Evolutionary conservation across 495 filamentous ascomycete species (phyloP).

Genomic region (Pyronema domesticum): DNA sequence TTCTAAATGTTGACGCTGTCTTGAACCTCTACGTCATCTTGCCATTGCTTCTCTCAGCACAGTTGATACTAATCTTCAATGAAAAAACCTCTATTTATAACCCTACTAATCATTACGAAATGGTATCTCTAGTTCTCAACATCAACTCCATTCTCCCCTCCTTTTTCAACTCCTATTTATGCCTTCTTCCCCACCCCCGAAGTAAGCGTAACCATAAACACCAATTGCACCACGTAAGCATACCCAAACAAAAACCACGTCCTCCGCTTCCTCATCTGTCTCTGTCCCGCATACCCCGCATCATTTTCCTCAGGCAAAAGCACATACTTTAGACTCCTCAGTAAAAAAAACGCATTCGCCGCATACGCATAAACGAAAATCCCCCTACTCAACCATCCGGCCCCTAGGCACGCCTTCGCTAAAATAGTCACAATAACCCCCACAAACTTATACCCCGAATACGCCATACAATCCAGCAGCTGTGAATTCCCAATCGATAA

Average conservation of each 20-base stretch:
- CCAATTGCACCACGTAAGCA: constrained; percentile 81
- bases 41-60: too few relatives aligned
- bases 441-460: constrained; percentile 97
- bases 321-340: constrained; percentile 89
- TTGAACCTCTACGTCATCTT: too few relatives aligned
- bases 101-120: too few relatives aligned
- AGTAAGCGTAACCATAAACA: constrained; percentile 86
- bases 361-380: constrained; percentile 84
- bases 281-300: constrained; percentile 40
- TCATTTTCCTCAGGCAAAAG: constrained; percentile 62
- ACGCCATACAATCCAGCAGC: constrained; percentile 80
- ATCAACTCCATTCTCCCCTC: too few relatives aligned
- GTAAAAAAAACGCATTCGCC: constrained; percentile 88
- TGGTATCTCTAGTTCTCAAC: too few relatives aligned
- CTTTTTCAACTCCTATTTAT: too few relatives aligned
- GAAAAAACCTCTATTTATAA: too few relatives aligned
- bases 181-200: constrained; percentile 12
- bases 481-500: constrained; percentile 75
- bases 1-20: too few relatives aligned
- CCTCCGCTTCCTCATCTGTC: constrained; percentile 69
- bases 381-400: constrained; percentile 67
- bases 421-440: constrained; percentile 77
- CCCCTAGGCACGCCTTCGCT: constrained; percentile 50
- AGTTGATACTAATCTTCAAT: too few relatives aligned
- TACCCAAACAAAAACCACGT: constrained; percentile 95